phyloP scores from a whole-genome alignment of 2,329 filamentous ascomycete genomes.

The Fusarium sp. region DNA sequence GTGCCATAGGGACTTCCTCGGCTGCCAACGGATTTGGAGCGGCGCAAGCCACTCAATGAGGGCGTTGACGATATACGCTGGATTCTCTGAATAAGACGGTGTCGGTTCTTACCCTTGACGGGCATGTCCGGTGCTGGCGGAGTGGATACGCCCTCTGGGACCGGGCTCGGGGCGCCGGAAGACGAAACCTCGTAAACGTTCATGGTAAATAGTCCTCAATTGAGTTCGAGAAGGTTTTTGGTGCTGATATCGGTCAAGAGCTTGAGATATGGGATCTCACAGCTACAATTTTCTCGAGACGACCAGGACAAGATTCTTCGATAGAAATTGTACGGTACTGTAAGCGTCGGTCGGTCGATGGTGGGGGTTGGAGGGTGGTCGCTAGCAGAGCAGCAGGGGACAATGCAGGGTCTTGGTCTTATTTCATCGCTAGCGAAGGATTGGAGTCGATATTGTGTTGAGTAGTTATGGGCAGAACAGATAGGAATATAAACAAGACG shows the following conservation, averaged over 20 bases:
- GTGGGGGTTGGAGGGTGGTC: slow-evolving; percentile 32
- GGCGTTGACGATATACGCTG: slow-evolving; percentile 86
- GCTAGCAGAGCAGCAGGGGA: slow-evolving; percentile 23
- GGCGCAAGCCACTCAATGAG: slow-evolving; percentile 72
- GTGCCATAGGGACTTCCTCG: slow-evolving; percentile 75
- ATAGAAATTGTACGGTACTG: slow-evolving; percentile 12
- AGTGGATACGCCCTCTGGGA: slow-evolving; percentile 42
- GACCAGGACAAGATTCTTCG: slow-evolving; percentile 1
- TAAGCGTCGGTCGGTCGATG: slow-evolving; percentile 20
- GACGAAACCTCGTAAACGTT: slow-evolving; percentile 42
- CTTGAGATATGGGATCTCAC: neutral
- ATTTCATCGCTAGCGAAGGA: slow-evolving; percentile 41
- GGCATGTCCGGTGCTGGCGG: slow-evolving; percentile 46
- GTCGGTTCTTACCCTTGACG: slow-evolving; percentile 73
- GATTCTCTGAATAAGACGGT: slow-evolving; percentile 77
- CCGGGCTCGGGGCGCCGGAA: slow-evolving; percentile 45
- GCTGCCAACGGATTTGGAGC: slow-evolving; percentile 74
- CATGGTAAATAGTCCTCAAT: slow-evolving; percentile 31
- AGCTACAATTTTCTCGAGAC: neutral
- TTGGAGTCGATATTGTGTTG: slow-evolving; percentile 6
- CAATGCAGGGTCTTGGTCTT: slow-evolving; percentile 26
- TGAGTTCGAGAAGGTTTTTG: neutral
- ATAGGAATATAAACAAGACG: neutral
- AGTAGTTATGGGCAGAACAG: neutral
- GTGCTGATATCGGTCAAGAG: neutral